Conservation (phyloP, 2,329 filamentous ascomycete species). For the Colletotrichum destructivum region DNA sequence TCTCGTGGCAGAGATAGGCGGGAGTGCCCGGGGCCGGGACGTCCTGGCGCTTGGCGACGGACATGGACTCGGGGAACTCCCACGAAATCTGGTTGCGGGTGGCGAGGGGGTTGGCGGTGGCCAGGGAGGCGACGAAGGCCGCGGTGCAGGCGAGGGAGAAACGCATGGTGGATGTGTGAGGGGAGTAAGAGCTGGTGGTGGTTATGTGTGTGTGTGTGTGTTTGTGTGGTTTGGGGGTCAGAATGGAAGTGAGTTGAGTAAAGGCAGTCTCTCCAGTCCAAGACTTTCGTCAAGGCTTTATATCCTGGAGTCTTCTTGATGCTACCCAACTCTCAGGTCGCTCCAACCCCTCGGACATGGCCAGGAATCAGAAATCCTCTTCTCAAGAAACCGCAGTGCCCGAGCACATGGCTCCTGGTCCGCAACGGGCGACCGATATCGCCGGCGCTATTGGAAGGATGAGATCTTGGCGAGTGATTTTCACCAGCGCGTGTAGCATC, state of each 20-base stretch:
- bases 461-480: constrained; percentile 27
- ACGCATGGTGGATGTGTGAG: constrained; percentile 48
- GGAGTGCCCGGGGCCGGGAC: constrained; percentile 47
- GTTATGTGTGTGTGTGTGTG: too few species aligned
- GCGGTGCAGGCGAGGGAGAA: constrained; percentile 46
- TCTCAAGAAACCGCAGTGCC: background rate
- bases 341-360: background rate
- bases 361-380: background rate
- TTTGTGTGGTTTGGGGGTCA: background rate
- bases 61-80: constrained; percentile 49
- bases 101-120: constrained; percentile 41
- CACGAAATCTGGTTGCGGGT: constrained; percentile 43
- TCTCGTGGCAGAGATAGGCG: constrained; percentile 64
- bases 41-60: constrained; percentile 60
- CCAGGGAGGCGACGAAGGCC: constrained; percentile 49
- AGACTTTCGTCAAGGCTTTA: background rate
- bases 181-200: background rate
- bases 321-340: background rate
- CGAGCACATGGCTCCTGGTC: too few species aligned
- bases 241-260: background rate
- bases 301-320: background rate
- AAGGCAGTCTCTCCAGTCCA: background rate
- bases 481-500: background rate
- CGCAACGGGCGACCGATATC: constrained; percentile 24
- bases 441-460: constrained; percentile 26